Percentiles rank a stretch among this genome's conserved stretches.
Conservation (phyloP, 2,329 filamentous ascomycete genomes). For the Penicillium sp. region DNA sequence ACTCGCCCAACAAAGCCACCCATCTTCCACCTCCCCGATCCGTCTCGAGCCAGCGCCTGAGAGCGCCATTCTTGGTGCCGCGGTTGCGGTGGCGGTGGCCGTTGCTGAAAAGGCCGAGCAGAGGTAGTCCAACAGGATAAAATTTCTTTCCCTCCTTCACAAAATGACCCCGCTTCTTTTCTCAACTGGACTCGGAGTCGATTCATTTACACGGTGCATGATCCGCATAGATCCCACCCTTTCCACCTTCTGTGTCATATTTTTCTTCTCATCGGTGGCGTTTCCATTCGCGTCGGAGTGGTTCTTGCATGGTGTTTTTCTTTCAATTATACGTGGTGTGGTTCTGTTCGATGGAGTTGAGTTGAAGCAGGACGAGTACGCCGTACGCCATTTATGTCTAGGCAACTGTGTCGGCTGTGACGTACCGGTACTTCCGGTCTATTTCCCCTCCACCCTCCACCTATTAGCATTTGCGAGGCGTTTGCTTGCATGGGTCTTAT, state of each 20-base stretch:
- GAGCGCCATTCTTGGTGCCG: constrained; percentile 51
- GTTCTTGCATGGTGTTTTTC: background rate
- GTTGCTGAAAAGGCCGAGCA: constrained; percentile 33
- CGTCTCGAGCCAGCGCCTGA: constrained; percentile 48
- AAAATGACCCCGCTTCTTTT: too few species aligned
- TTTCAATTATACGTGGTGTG: too few species aligned
- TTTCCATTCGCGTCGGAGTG: background rate
- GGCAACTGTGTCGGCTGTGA: too few species aligned
- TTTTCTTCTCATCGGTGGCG: background rate
- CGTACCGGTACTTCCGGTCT: too few species aligned
- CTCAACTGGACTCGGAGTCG: too few species aligned
- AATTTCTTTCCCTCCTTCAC: too few species aligned
- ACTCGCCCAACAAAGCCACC: constrained; percentile 38
- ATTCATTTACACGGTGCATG: background rate
- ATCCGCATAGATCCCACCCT: background rate
- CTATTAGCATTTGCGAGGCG: constrained; percentile 7
- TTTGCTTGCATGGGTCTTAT: background rate
- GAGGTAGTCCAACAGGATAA: background rate
- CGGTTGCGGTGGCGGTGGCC: constrained; percentile 52
- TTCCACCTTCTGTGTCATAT: constrained; percentile 3
- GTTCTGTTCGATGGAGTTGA: too few species aligned
- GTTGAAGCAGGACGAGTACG: too few species aligned
- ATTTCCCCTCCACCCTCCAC: background rate
- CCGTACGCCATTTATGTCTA: too few species aligned
- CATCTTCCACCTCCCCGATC: constrained; percentile 33